Conservation (phyloP, 208 protist genomes). For the Strigomonas culicis region DNA sequence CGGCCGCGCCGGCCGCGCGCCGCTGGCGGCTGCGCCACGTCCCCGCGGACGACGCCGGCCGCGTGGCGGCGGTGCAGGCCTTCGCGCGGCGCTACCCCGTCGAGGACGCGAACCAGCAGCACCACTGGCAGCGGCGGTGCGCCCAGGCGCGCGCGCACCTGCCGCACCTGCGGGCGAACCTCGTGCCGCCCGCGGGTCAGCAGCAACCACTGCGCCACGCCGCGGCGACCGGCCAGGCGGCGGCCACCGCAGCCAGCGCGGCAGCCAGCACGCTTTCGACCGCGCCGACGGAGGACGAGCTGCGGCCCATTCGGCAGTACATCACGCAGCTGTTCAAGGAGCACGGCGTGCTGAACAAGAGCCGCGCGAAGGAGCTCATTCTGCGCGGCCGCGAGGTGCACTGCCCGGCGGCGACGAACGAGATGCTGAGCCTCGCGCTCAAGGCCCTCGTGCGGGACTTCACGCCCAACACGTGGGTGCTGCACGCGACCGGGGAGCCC, state of each 20-base stretch:
- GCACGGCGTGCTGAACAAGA: slow-evolving; percentile 82
- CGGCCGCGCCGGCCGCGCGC: slow-evolving; percentile 39
- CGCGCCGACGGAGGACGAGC: slow-evolving; percentile 26
- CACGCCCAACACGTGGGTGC: slow-evolving; percentile 76
- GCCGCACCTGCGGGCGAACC: slow-evolving; percentile 33
- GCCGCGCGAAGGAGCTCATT: slow-evolving; percentile 76
- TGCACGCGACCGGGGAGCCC: slow-evolving; percentile 59
- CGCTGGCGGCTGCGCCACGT: slow-evolving; percentile 69
- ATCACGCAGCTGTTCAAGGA: slow-evolving; percentile 73
- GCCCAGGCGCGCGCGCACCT: slow-evolving; percentile 39
- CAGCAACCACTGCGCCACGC: neutral
- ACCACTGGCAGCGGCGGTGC: slow-evolving; percentile 39
- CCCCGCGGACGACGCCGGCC: slow-evolving; percentile 18
- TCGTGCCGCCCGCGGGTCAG: slow-evolving; percentile 28
- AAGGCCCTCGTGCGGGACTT: slow-evolving; percentile 72
- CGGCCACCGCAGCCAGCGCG: neutral
- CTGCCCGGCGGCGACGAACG: slow-evolving; percentile 67
- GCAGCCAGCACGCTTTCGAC: neutral
- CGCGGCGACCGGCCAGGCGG: too few species aligned
- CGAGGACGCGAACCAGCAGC: slow-evolving; percentile 46
- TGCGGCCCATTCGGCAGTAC: slow-evolving; percentile 52
- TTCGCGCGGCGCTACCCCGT: slow-evolving; percentile 34
- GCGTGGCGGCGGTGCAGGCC: slow-evolving; percentile 11
- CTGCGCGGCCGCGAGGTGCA: slow-evolving; percentile 49
- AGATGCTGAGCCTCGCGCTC: slow-evolving; percentile 70